Conservation (phyloP, 2,329 filamentous ascomycete genomes). For the Zymoseptoria crescenta region DNA sequence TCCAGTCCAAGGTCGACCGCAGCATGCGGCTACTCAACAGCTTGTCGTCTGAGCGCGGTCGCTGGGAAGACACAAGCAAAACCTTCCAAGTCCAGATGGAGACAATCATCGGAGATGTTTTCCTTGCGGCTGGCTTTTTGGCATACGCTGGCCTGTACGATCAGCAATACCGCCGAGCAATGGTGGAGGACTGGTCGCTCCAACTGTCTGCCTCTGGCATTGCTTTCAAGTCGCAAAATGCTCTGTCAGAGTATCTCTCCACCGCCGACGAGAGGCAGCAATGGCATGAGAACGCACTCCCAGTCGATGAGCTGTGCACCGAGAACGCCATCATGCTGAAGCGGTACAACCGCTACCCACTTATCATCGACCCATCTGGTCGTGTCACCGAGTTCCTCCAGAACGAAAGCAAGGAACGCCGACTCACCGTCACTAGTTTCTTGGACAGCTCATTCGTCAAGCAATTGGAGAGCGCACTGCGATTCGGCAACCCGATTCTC, state of each 20-base stretch:
- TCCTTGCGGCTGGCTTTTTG: constrained; percentile 93
- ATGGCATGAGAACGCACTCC: constrained; percentile 90
- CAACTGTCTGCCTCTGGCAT: constrained; percentile 91
- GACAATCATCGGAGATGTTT: constrained; percentile 89
- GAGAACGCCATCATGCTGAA: constrained; percentile 97
- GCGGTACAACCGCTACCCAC: constrained; percentile 94
- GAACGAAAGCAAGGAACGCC: constrained; percentile 86
- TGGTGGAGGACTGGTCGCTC: constrained; percentile 96
- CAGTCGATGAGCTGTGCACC: constrained; percentile 94
- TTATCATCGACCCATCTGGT: constrained; percentile 96
- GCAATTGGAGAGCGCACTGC: constrained; percentile 89
- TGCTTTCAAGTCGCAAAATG: constrained; percentile 85
- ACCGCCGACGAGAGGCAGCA: constrained; percentile 89
- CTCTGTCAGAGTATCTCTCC: constrained; percentile 91
- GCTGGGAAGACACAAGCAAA: constrained; percentile 96
- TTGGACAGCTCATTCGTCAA: constrained; percentile 97
- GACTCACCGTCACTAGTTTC: constrained; percentile 95
- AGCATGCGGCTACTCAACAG: constrained; percentile 92
- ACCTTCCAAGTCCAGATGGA: constrained; percentile 97
- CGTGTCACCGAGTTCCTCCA: constrained; percentile 91
- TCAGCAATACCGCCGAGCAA: constrained; percentile 93
- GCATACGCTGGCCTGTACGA: constrained; percentile 96
- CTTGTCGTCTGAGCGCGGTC: constrained; percentile 80
- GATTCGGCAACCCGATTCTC: constrained; percentile 96
- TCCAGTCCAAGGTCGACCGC: constrained; percentile 96